Conservation (phyloP, 768 basidiomycete genomes). For the Dictyophora rubrovolvata region DNA sequence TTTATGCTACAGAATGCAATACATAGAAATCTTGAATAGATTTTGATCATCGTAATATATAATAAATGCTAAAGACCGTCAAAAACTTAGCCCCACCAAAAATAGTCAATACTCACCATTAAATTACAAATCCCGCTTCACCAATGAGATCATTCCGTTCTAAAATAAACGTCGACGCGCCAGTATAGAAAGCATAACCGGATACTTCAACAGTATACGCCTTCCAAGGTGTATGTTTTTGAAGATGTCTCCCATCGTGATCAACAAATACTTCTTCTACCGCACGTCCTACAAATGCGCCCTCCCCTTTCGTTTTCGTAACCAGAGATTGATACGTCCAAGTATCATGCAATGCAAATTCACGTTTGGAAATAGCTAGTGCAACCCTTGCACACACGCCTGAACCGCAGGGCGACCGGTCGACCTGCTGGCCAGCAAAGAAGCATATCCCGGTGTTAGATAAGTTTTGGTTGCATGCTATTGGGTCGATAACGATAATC, state of each 20-base stretch:
- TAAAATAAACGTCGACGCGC: not conserved
- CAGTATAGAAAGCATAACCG: conserved; percentile 8
- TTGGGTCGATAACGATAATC: conserved; percentile 26
- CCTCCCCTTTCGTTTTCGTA: conserved; percentile 13
- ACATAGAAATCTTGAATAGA: no score
- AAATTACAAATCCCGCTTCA: conserved; percentile 1
- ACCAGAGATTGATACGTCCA: conserved; percentile 27
- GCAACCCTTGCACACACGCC: conserved; percentile 30
- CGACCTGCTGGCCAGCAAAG: conserved; percentile 30
- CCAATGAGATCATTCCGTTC: conserved; percentile 1
- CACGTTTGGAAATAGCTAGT: conserved; percentile 23
- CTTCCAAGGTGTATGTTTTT: not conserved
- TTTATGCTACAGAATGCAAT: no score
- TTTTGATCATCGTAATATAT: no score
- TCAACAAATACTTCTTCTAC: not conserved
- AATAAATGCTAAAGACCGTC: no score
- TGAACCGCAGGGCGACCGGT: conserved; percentile 31
- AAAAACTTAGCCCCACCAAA: no score
- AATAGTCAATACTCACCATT: not conserved
- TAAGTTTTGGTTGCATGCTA: not conserved
- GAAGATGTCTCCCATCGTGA: not conserved
- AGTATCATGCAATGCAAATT: conserved; percentile 19
- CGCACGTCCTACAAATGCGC: conserved; percentile 2
- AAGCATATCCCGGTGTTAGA: conserved; percentile 19
- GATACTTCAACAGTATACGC: conserved; percentile 2